Conservation (phyloP, 129 eudicot species). For the Calendula officinalis region DNA sequence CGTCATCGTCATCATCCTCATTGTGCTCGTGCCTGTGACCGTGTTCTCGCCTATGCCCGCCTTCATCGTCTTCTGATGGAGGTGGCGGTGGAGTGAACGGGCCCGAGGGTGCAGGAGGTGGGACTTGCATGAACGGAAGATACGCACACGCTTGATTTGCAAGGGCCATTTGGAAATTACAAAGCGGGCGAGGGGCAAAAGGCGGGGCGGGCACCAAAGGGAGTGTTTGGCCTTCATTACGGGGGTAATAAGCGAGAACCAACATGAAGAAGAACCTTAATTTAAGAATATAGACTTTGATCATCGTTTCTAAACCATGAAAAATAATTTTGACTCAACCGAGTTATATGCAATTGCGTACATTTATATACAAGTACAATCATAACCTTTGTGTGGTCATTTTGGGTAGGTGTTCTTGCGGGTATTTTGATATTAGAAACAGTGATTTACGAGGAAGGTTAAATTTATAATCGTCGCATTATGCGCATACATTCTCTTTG, state of each 20-base stretch:
- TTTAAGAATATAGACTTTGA: constrained; percentile 30
- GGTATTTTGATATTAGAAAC: constrained; percentile 22
- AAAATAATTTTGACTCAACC: constrained; percentile 19
- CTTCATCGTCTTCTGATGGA: constrained; percentile 15
- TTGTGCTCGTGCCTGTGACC: constrained; percentile 3
- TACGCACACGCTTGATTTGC: constrained; percentile 65
- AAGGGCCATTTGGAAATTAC: constrained; percentile 62
- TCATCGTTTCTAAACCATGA: constrained; percentile 39
- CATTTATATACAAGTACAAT: constrained; percentile 31
- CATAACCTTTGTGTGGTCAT: constrained; percentile 67
- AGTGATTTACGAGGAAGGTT: constrained; percentile 25
- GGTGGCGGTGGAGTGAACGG: constrained; percentile 40
- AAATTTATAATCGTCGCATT: constrained; percentile 28
- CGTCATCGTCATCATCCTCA: neutral
- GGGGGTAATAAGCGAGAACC: constrained; percentile 35
- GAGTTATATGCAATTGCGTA: constrained; percentile 26
- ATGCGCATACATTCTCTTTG: constrained; percentile 48
- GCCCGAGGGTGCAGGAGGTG: constrained; percentile 46
- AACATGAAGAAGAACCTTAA: constrained; percentile 25
- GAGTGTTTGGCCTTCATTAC: constrained; percentile 34
- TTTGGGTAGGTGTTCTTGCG: constrained; percentile 38
- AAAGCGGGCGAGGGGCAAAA: constrained; percentile 53
- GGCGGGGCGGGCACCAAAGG: constrained; percentile 23
- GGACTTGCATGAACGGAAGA: constrained; percentile 44
- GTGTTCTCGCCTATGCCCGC: constrained; percentile 33